A percentile compares a stretch with the other conserved stretches of the same genome.
phyloP scores from a whole-genome alignment of 495 filamentous ascomycete genomes.

The Aspergillus coremiiformis region DNA sequence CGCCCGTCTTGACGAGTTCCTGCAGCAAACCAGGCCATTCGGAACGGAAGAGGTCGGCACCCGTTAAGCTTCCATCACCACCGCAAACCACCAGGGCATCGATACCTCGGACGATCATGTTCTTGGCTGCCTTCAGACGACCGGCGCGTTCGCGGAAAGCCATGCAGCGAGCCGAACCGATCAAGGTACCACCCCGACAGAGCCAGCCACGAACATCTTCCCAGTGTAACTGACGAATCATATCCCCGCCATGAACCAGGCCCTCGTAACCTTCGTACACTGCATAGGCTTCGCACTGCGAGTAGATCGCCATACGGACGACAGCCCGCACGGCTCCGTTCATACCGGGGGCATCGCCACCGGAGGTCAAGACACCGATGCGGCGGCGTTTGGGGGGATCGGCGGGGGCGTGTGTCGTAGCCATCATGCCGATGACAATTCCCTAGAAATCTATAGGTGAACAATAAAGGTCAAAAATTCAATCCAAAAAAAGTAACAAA shows the following conservation, averaged over 20 bases:
- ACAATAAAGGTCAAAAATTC: slow-evolving; percentile 1
- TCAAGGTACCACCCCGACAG: slow-evolving; percentile 91
- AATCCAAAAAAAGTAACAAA: slow-evolving; percentile 6
- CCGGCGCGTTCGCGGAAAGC: slow-evolving; percentile 82
- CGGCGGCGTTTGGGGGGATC: slow-evolving; percentile 56
- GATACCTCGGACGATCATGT: slow-evolving; percentile 86
- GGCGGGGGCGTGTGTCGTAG: slow-evolving; percentile 26
- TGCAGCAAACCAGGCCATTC: slow-evolving; percentile 85
- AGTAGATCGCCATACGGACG: slow-evolving; percentile 82
- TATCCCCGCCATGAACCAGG: slow-evolving; percentile 77
- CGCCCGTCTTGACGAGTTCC: slow-evolving; percentile 65
- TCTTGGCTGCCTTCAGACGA: slow-evolving; percentile 78
- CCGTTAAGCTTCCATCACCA: slow-evolving; percentile 94
- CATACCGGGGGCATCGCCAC: slow-evolving; percentile 98
- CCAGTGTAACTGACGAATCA: slow-evolving; percentile 86
- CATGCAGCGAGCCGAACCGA: slow-evolving; percentile 88
- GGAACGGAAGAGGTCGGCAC: slow-evolving; percentile 83
- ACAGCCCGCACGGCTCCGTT: slow-evolving; percentile 91
- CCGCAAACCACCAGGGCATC: slow-evolving; percentile 95
- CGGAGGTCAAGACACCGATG: slow-evolving; percentile 93
- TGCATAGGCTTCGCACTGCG: slow-evolving; percentile 79
- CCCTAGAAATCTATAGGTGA: background rate
- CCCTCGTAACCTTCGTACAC: slow-evolving; percentile 97
- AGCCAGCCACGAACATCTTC: slow-evolving; percentile 92
- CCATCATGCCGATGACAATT: slow-evolving; percentile 23